Evolutionary conservation across 768 basidiomycete genomes (phyloP).

Genomic region (Kwoniella botswanensis): DNA sequence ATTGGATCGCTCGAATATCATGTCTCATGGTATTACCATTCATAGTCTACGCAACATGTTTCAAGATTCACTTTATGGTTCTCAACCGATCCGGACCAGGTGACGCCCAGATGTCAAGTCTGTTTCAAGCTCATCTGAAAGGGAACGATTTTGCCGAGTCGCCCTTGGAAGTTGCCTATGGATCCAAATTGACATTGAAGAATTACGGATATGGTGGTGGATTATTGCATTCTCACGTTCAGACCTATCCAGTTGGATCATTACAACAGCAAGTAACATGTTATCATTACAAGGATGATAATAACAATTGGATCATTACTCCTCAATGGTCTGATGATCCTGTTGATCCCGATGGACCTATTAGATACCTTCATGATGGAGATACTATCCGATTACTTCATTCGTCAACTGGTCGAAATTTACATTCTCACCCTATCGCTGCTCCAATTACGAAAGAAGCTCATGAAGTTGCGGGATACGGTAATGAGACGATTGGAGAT

Average conservation of each 20-base stretch:
- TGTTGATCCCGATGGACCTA: constrained; percentile 63
- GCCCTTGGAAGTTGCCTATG: constrained; percentile 90
- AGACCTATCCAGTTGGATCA: constrained; percentile 89
- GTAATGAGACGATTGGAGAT: constrained; percentile 87
- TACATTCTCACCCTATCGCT: constrained; percentile 86
- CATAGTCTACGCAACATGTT: constrained; percentile 88
- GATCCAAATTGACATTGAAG: constrained; percentile 89
- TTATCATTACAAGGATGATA: constrained; percentile 98
- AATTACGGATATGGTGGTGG: constrained; percentile 99
- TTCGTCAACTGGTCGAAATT: constrained; percentile 78
- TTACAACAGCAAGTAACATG: constrained; percentile 96
- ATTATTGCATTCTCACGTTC: constrained; percentile 94
- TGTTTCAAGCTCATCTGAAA: constrained; percentile 94
- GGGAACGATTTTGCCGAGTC: constrained; percentile 93
- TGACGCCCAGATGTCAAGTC: constrained; percentile 96
- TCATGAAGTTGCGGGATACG: constrained; percentile 92
- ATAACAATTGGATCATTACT: constrained; percentile 86
- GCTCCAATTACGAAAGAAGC: constrained; percentile 89
- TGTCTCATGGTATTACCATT: constrained; percentile 90
- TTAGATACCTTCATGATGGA: constrained; percentile 75
- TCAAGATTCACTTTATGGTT: constrained; percentile 96
- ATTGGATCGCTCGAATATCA: constrained; percentile 84
- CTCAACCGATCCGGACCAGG: constrained; percentile 93
- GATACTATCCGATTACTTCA: constrained; percentile 83
- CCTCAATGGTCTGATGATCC: constrained; percentile 83